phyloP scores from a whole-genome alignment of 495 filamentous ascomycete species.

The Pyronema domesticum region DNA sequence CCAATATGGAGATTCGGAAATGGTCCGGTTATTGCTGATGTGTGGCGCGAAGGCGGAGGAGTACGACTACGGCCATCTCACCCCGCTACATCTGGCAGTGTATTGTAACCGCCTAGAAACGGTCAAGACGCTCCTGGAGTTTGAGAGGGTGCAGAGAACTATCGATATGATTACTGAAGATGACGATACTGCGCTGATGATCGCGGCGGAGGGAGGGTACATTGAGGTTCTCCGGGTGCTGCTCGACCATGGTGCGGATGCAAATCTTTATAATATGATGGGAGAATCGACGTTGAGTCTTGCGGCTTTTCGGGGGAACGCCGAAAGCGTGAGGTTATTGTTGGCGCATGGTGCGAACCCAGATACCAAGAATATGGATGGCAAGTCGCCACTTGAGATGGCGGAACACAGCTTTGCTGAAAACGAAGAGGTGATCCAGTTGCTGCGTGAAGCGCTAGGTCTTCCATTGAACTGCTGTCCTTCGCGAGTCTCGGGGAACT shows the following conservation, averaged over 20 bases:
- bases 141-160: background rate
- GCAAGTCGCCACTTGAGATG: background rate
- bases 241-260: background rate
- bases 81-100: background rate
- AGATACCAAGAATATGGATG: background rate
- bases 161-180: background rate
- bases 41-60: background rate
- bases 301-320: background rate
- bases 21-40: background rate
- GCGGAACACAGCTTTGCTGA: background rate
- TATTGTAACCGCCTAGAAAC: background rate
- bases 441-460: background rate
- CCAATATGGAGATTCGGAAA: background rate
- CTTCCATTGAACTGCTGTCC: too few species aligned
- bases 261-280: background rate
- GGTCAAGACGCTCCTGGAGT: background rate
- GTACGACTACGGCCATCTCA: constrained; percentile 1
- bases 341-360: background rate
- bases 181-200: background rate
- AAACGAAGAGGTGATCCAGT: background rate
- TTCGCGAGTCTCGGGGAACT: too few species aligned
- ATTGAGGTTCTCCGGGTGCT: background rate
- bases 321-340: background rate
- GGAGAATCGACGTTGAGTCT: background rate
- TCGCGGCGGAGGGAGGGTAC: background rate